Evolutionary conservation across 2,329 filamentous ascomycete species (phyloP), one percentile per base, ranked within the genome.

Genomic region (Peltaster fructicola): DNA sequence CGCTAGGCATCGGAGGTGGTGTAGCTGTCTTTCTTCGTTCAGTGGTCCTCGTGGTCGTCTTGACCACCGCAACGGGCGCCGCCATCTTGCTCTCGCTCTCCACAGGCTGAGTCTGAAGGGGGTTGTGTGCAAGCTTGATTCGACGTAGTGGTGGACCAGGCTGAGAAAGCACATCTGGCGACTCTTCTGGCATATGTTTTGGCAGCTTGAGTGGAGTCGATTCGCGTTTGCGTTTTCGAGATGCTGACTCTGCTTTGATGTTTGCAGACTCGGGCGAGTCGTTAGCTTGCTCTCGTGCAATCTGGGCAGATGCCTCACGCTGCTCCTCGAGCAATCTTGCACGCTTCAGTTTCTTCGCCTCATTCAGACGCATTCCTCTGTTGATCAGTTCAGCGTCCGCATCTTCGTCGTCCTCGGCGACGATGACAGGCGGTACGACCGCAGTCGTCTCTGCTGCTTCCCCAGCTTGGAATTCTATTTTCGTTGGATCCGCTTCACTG

Each of bases 281-380:
- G 11, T 36, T 30, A 9, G 37, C 43, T 29, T 47, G 43, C 30
- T 48, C 45, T 14, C 41, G 34, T 3, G 39, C 41, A 8, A 50
- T 24, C 25, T 48, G 45, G 17, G 41, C 43, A 28, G 46, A 40
- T 6, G 45, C 24, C 18, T 40, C 36, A 16, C 46, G 42, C 31
- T 48, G 44, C 30, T 60, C 48, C 59, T 67, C 43, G 55, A 59
- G 35, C 56, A 59, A 26, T 51, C 56, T 65, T 46, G 78, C 70
- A 27, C 68, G 59, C 51, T 79, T 79, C 7, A 74, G 52, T 44
- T 76, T 78, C 50, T 79, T 81, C 3, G 77, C 71, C 38, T 79
- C 74, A 42, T 81, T 81, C 13, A 81, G 57, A 41, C 77, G 74
- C 69, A 81, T 77, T 6, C 76, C 75, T 25, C 74, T 63, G 46